Percentiles rank a stretch among this genome's conserved stretches.
Conservation (phyloP, 768 basidiomycete genomes). For the Chlorophyllum brunneum region DNA sequence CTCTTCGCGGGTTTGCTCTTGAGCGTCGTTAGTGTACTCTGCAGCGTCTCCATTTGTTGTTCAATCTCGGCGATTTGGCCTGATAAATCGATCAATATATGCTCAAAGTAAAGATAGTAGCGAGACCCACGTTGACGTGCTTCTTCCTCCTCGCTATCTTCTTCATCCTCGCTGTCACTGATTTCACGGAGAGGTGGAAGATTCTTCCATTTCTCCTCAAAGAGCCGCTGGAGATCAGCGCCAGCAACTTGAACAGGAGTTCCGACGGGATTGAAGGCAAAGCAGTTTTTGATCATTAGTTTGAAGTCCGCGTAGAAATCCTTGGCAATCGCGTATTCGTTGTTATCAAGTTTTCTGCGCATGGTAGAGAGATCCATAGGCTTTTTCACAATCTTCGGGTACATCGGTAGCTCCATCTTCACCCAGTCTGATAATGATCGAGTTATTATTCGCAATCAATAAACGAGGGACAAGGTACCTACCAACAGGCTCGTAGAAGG, state of each 20-base stretch:
- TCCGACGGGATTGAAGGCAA: constrained; percentile 85
- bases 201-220: constrained; percentile 88
- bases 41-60: constrained; percentile 75
- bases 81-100: constrained; percentile 28
- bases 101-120: constrained; percentile 11
- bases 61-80: constrained; percentile 78
- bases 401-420: constrained; percentile 76
- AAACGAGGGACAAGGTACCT: constrained; percentile 28
- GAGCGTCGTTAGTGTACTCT: constrained; percentile 60
- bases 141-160: constrained; percentile 56
- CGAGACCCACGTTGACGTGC: constrained; percentile 58
- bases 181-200: constrained; percentile 60
- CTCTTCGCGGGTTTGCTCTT: constrained; percentile 49
- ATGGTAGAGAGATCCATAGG: constrained; percentile 96
- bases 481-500: constrained; percentile 96
- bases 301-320: constrained; percentile 91
- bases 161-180: constrained; percentile 63
- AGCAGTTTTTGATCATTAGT: constrained; percentile 93
- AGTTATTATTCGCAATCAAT: constrained; percentile 9
- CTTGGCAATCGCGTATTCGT: constrained; percentile 71
- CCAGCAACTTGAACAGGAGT: constrained; percentile 88
- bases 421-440: constrained; percentile 55
- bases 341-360: constrained; percentile 74
- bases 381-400: constrained; percentile 84
- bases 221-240: constrained; percentile 76